Percentiles rank a stretch among this genome's conserved stretches.
Conservation (phyloP, 768 basidiomycete genomes). For the Clitopilus passeckerianus region DNA sequence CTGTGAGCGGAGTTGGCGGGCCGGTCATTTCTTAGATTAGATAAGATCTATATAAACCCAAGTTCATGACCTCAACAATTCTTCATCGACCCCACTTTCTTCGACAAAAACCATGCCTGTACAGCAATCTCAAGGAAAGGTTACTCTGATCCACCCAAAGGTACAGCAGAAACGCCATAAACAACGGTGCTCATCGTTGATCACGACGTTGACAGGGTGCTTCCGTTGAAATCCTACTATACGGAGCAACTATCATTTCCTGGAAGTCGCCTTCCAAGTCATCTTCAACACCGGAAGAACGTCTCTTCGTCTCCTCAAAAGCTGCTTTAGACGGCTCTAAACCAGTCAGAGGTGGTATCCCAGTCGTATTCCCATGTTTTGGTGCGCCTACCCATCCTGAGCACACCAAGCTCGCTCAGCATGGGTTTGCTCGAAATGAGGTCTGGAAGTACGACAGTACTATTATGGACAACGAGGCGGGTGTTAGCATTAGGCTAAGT, state of each 20-base stretch:
- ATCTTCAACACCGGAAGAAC: constrained; percentile 39
- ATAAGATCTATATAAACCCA: neutral
- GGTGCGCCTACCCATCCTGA: constrained; percentile 76
- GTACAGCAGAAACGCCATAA: constrained; percentile 22
- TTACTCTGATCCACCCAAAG: constrained; percentile 61
- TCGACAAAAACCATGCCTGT: constrained; percentile 44
- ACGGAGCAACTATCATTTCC: constrained; percentile 84
- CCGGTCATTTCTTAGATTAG: neutral
- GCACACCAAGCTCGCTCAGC: constrained; percentile 70
- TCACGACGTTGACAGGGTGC: constrained; percentile 44
- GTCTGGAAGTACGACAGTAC: constrained; percentile 65
- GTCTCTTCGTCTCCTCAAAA: constrained; percentile 80
- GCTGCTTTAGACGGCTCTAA: constrained; percentile 78
- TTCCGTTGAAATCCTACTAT: constrained; percentile 60
- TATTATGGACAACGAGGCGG: constrained; percentile 62
- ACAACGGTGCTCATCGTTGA: neutral
- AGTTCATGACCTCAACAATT: neutral
- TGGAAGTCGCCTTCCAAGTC: constrained; percentile 57
- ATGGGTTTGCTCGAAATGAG: constrained; percentile 86
- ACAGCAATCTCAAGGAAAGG: constrained; percentile 32
- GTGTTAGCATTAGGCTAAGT: constrained; percentile 80
- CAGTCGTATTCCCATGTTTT: constrained; percentile 82
- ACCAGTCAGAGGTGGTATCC: constrained; percentile 56
- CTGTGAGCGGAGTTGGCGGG: neutral
- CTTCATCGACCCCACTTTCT: neutral